These are phyloP conservation scores for Loxodes magnus DNA, from an alignment of 73 alveolate genomes.

Conservation along the genomic window DNA sequence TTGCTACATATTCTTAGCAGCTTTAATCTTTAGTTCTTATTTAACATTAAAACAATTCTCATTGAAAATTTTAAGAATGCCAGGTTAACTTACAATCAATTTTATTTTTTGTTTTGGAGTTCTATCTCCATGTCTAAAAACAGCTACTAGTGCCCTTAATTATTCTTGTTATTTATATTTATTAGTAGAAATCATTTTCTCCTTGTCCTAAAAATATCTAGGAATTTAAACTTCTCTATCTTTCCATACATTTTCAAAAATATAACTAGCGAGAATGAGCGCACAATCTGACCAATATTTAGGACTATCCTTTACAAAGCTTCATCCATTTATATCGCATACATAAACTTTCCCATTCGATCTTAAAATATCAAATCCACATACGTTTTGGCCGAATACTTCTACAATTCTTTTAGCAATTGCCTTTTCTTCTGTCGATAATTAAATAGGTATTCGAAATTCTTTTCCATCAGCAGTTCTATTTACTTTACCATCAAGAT, in stretches of 20 bases:
- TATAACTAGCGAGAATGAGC: too few species aligned
- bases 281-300: slow-evolving; percentile 52
- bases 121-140: slow-evolving; percentile 94
- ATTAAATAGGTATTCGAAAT: slow-evolving; percentile 86
- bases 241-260: slow-evolving; percentile 30
- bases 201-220: slow-evolving; percentile 4
- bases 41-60: slow-evolving; percentile 44
- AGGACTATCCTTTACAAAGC: too few species aligned
- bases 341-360: slow-evolving; percentile 82
- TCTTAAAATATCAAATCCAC: slow-evolving; percentile 94
- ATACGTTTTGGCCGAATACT: slow-evolving; percentile 75
- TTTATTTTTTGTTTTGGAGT: slow-evolving; percentile 94
- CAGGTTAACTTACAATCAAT: slow-evolving; percentile 57
- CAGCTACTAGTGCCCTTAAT: slow-evolving; percentile 88
- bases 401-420: slow-evolving; percentile 76
- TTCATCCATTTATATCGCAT: slow-evolving; percentile 94
- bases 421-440: slow-evolving; percentile 82
- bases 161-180: too few species aligned
- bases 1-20: slow-evolving; percentile 40
- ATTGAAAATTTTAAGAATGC: slow-evolving; percentile 49
- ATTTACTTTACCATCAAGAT: slow-evolving; percentile 82
- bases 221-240: slow-evolving; percentile 14
- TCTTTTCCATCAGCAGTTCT: slow-evolving; percentile 88
- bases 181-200: too few species aligned
- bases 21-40: slow-evolving; percentile 56